A percentile compares a stretch with the other conserved stretches of the same genome.
phyloP scores from a whole-genome alignment of 1,284 basidiomycete genomes.

The Caloboletus firmus region DNA sequence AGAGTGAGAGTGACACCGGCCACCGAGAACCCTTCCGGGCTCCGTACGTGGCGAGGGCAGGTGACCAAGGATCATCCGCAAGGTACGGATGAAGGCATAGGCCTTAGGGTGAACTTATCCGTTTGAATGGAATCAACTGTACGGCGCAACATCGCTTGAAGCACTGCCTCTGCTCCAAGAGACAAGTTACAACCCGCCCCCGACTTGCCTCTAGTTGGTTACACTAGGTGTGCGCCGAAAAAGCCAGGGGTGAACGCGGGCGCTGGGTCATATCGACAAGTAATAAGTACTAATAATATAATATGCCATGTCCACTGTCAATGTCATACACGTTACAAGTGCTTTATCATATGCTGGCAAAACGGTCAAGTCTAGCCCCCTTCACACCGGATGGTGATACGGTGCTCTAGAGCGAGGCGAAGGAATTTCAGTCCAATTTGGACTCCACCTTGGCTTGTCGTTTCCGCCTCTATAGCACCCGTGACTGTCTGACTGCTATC shows the following conservation, averaged over 20 bases:
- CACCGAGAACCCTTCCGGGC: neutral
- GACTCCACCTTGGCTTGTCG: too few relatives aligned
- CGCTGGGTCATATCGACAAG: neutral
- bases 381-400: neutral
- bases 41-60: neutral
- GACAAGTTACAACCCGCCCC: too few relatives aligned
- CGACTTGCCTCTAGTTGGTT: too few relatives aligned
- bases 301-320: too few relatives aligned
- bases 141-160: too few relatives aligned
- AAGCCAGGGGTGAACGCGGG: neutral
- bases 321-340: too few relatives aligned
- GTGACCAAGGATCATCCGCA: neutral
- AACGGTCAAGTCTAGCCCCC: neutral
- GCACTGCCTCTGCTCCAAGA: too few relatives aligned
- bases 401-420: neutral
- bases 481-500: neutral
- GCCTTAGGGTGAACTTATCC: neutral
- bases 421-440: too few relatives aligned
- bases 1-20: neutral
- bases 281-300: too few relatives aligned
- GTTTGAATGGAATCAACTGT: too few relatives aligned
- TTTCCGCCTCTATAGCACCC: too few relatives aligned
- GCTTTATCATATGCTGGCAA: too few relatives aligned
- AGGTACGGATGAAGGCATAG: neutral
- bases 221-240: neutral